Evolutionary conservation across 192 early-diverging fungal species (phyloP).

Genomic region (Coemansia sp.): DNA sequence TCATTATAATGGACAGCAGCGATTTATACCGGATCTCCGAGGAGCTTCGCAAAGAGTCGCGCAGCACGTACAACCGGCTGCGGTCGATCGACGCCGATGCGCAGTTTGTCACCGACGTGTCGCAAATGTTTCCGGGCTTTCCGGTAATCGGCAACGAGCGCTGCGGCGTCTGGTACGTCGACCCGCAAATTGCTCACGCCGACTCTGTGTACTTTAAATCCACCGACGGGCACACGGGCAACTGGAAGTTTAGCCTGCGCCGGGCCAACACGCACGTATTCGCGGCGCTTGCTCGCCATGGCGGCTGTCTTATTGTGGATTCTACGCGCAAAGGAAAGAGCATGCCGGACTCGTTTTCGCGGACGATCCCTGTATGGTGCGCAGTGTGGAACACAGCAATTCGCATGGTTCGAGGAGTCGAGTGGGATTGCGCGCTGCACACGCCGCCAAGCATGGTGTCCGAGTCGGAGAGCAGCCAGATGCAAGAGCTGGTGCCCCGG

Average conservation of each 20-base stretch:
- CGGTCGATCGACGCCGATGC: conserved; percentile 75
- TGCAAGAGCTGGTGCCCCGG: conserved; percentile 50
- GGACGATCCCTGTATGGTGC: conserved; percentile 92
- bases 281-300: conserved; percentile 46
- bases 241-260: conserved; percentile 81
- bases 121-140: conserved; percentile 53
- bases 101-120: conserved; percentile 61
- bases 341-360: conserved; percentile 78
- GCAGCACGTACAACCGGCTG: conserved; percentile 66
- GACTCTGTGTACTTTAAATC: conserved; percentile 88
- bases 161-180: conserved; percentile 83
- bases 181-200: conserved; percentile 55
- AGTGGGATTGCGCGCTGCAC: conserved; percentile 63
- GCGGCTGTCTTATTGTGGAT: conserved; percentile 80
- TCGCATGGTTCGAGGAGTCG: background rate
- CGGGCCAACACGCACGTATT: conserved; percentile 76
- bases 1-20: conserved; percentile 1
- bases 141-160: conserved; percentile 80
- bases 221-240: conserved; percentile 84
- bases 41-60: conserved; percentile 16
- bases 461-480: conserved; percentile 69
- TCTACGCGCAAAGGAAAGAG: conserved; percentile 80
- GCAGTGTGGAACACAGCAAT: conserved; percentile 64
- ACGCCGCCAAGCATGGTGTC: conserved; percentile 61
- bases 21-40: conserved; percentile 11